These are phyloP conservation scores for Suhomyces sp. DNA, from an alignment of 805 yeast species.

Conservation along the genomic window DNA sequence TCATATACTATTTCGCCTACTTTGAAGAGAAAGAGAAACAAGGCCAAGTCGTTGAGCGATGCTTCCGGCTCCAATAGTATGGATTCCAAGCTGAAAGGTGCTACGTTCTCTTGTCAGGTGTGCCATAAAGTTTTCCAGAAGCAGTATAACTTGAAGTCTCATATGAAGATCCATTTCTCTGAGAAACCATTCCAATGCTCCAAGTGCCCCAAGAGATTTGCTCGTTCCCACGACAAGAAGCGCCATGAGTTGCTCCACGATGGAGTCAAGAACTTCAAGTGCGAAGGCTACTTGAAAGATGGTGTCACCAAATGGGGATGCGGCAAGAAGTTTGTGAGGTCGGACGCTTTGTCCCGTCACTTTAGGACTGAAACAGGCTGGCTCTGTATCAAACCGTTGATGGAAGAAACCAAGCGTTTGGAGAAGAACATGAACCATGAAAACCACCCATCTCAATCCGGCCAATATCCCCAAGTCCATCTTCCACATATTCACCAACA, in stretches of 20 bases:
- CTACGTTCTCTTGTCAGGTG: constrained; percentile 35
- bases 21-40: constrained; percentile 17
- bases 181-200: constrained; percentile 70
- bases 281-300: constrained; percentile 59
- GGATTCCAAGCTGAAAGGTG: constrained; percentile 2
- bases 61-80: neutral
- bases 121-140: constrained; percentile 47
- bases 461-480: neutral
- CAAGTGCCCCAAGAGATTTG: constrained; percentile 65
- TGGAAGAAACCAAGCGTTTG: constrained; percentile 51
- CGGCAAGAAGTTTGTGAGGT: constrained; percentile 68
- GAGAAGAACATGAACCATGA: constrained; percentile 12
- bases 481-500: neutral
- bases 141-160: constrained; percentile 49
- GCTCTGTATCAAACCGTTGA: constrained; percentile 61
- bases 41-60: constrained; percentile 6
- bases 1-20: constrained; percentile 32
- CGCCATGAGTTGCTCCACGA: constrained; percentile 75
- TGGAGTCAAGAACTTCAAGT: constrained; percentile 66
- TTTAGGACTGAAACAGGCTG: constrained; percentile 75
- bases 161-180: constrained; percentile 54
- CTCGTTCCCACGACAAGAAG: constrained; percentile 72
- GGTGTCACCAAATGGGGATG: constrained; percentile 71
- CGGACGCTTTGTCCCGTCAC: constrained; percentile 75
- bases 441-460: neutral